Evolutionary conservation across 768 basidiomycete genomes (phyloP).

Genomic region (Rubroboletus satanas): DNA sequence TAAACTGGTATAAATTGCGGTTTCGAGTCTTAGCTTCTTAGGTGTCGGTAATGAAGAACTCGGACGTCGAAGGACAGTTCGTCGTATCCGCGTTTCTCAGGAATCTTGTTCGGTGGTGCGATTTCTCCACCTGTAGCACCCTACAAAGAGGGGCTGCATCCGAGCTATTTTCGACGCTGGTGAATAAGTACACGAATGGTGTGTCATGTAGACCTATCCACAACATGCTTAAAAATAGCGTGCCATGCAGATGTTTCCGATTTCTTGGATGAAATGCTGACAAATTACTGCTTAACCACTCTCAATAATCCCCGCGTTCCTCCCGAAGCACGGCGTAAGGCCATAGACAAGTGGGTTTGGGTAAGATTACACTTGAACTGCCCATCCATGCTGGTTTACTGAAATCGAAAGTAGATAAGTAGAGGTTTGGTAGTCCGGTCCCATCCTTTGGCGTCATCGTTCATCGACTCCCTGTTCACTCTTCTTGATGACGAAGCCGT

Average conservation of each 20-base stretch:
- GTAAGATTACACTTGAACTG: slow-evolving; percentile 37
- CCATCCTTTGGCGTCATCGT: slow-evolving; percentile 52
- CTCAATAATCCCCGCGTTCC: slow-evolving; percentile 37
- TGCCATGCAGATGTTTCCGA: slow-evolving; percentile 38
- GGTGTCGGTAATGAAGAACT: slow-evolving; percentile 34
- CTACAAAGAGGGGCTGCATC: slow-evolving; percentile 54
- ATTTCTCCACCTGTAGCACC: slow-evolving; percentile 43
- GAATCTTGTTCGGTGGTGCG: slow-evolving; percentile 56
- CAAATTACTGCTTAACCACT: slow-evolving; percentile 46
- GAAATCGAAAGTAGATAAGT: slow-evolving; percentile 48
- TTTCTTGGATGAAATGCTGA: slow-evolving; percentile 44
- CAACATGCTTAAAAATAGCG: not conserved
- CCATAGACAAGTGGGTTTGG: slow-evolving; percentile 66
- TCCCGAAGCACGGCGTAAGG: slow-evolving; percentile 42
- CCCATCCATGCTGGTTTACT: not conserved
- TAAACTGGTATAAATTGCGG: not conserved
- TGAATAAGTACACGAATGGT: slow-evolving; percentile 81
- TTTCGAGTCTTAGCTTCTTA: slow-evolving; percentile 24
- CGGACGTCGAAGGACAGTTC: slow-evolving; percentile 38
- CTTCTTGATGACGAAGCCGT: slow-evolving; percentile 65
- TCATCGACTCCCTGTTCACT: slow-evolving; percentile 63
- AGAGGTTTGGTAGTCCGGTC: slow-evolving; percentile 78
- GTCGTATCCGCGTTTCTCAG: slow-evolving; percentile 51
- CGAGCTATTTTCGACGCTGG: slow-evolving; percentile 58
- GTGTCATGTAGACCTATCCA: not conserved